Conservation (phyloP, 805 yeast genomes). For the Ogataea saltuana region DNA sequence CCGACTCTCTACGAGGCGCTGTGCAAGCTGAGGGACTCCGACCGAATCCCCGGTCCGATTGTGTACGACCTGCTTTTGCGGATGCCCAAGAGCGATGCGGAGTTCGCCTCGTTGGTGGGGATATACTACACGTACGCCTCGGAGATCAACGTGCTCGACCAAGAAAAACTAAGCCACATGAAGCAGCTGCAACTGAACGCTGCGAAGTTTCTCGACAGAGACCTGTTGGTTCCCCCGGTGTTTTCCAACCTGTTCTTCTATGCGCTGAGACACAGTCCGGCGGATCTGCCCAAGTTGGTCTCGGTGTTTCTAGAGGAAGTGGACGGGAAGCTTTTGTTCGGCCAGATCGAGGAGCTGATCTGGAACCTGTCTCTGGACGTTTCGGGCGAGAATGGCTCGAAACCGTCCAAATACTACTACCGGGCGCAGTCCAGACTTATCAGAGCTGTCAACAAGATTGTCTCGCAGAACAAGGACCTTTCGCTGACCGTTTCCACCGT, state of each 20-base stretch:
- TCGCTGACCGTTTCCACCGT: conserved; percentile 30
- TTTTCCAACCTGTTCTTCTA: conserved; percentile 29
- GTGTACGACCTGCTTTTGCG: conserved; percentile 34
- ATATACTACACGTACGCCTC: conserved; percentile 24
- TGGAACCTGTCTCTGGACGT: conserved; percentile 35
- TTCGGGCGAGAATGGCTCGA: conserved; percentile 27
- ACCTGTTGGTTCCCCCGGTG: conserved; percentile 29
- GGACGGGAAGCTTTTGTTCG: conserved; percentile 15
- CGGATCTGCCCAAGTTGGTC: conserved; percentile 24
- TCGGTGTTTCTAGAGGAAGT: conserved; percentile 20
- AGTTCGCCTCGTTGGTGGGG: conserved; percentile 28
- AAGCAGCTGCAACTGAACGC: conserved; percentile 17
- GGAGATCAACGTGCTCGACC: conserved; percentile 28
- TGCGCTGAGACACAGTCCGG: conserved; percentile 27
- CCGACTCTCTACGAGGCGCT: conserved; percentile 22
- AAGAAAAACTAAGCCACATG: conserved; percentile 29
- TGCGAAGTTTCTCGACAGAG: conserved; percentile 17
- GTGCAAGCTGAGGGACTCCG: conserved; percentile 16
- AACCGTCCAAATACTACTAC: conserved; percentile 25
- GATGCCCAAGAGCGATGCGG: conserved; percentile 27
- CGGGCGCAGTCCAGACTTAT: conserved; percentile 31
- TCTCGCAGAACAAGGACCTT: conserved; percentile 14
- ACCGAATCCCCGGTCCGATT: conserved; percentile 27
- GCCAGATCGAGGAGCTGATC: conserved; percentile 31
- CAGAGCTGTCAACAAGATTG: conserved; percentile 23